A percentile compares a stretch with the other conserved stretches of the same genome.
Conservation (phyloP, 2,329 filamentous ascomycete genomes). For the Colletotrichum costaricense region DNA sequence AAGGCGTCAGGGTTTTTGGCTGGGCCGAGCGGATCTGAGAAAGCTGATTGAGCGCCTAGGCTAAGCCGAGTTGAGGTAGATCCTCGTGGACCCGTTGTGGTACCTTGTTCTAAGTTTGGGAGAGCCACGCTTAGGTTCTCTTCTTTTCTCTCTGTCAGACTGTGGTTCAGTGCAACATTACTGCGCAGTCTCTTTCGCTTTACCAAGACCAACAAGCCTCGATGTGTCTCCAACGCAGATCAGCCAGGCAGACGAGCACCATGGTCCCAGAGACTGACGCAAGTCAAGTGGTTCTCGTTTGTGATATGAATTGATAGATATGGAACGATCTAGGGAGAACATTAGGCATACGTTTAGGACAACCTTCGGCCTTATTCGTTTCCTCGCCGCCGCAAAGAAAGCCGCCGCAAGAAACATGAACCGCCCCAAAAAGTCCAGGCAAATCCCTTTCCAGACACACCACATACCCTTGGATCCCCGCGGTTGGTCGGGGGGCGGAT, state of each 20-base stretch:
- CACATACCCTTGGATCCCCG: not conserved
- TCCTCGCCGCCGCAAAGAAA: not conserved
- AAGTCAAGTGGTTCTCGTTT: not conserved
- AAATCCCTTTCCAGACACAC: not conserved
- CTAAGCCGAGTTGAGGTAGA: not conserved
- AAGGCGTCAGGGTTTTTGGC: not conserved
- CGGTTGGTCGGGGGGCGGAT: not conserved
- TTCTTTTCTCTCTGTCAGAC: not conserved
- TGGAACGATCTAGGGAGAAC: not conserved
- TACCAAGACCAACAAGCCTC: not conserved
- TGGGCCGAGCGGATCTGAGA: not conserved
- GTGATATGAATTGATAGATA: not conserved
- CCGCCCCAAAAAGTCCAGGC: not conserved
- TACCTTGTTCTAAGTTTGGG: not conserved
- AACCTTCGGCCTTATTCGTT: not conserved
- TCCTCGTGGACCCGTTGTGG: not conserved
- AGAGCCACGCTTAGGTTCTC: not conserved
- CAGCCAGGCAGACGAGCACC: not conserved
- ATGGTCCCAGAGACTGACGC: not conserved
- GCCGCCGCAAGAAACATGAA: not conserved
- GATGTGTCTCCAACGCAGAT: not conserved
- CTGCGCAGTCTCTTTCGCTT: not conserved
- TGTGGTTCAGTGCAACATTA: not conserved
- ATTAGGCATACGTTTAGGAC: not conserved
- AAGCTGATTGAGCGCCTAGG: not conserved